These are phyloP conservation scores for Suillus americanus DNA, from an alignment of 768 basidiomycete species.

Conservation along the genomic window DNA sequence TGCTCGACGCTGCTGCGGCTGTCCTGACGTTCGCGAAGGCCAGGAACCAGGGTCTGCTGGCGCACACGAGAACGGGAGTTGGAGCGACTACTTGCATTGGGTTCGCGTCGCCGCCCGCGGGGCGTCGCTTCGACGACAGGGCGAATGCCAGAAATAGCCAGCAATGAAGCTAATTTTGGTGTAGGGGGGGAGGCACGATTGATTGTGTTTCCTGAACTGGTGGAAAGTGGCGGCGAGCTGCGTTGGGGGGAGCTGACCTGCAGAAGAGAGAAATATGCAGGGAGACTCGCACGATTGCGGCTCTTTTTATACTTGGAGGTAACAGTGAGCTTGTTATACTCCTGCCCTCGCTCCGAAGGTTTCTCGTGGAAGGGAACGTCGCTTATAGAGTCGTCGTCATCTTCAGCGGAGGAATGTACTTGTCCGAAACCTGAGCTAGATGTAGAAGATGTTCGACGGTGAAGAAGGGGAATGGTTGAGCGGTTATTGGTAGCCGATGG, in stretches of 20 bases:
- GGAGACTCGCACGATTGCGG: slow-evolving; percentile 72
- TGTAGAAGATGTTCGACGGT: slow-evolving; percentile 51
- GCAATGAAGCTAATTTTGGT: slow-evolving; percentile 45
- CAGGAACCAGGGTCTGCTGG: slow-evolving; percentile 14
- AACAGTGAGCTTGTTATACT: slow-evolving; percentile 28
- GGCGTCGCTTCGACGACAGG: slow-evolving; percentile 43
- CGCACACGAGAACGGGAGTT: slow-evolving; percentile 41
- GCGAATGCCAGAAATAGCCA: slow-evolving; percentile 34
- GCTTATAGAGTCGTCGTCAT: slow-evolving; percentile 39
- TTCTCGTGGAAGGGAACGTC: slow-evolving; percentile 31
- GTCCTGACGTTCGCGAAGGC: slow-evolving; percentile 21
- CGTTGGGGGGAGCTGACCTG: slow-evolving; percentile 48
- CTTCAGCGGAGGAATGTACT: slow-evolving; percentile 44
- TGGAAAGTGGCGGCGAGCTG: slow-evolving; percentile 36
- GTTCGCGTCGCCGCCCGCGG: slow-evolving; percentile 51
- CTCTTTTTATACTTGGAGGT: slow-evolving; percentile 45
- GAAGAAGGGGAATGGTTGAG: slow-evolving; percentile 56
- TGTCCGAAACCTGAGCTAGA: slow-evolving; percentile 35
- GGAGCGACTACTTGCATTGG: slow-evolving; percentile 41
- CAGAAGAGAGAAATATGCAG: slow-evolving; percentile 74
- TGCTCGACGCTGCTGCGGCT: slow-evolving; percentile 40
- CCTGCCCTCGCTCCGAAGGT: slow-evolving; percentile 24
- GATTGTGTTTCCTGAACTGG: slow-evolving; percentile 47
- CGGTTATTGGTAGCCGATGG: slow-evolving; percentile 72
- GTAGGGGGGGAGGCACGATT: slow-evolving; percentile 54